Conservation (phyloP, 2,329 filamentous ascomycete species). For the Raffaelea albimanens region DNA sequence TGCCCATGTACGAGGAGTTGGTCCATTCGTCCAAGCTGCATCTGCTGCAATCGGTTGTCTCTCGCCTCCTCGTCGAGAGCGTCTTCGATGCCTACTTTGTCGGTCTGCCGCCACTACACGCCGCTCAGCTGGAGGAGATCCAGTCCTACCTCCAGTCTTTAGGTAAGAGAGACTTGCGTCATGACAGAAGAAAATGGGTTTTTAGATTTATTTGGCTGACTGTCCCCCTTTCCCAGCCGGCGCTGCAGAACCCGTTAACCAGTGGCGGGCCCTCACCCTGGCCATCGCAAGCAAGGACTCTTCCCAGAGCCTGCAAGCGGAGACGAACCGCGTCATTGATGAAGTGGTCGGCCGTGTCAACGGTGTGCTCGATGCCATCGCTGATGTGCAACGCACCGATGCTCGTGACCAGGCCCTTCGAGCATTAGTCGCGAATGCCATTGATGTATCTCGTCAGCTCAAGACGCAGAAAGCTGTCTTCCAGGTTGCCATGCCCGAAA, state of each 20-base stretch:
- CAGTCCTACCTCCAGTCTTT: slow-evolving; percentile 35
- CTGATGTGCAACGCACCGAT: slow-evolving; percentile 16
- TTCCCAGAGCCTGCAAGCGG: slow-evolving; percentile 31
- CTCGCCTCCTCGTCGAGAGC: slow-evolving; percentile 48
- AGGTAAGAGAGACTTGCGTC: no score
- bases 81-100: slow-evolving; percentile 56
- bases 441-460: slow-evolving; percentile 47
- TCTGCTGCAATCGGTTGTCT: slow-evolving; percentile 53
- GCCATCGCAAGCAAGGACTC: slow-evolving; percentile 47
- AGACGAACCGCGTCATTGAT: slow-evolving; percentile 33
- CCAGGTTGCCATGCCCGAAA: slow-evolving; percentile 43
- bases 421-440: slow-evolving; percentile 39
- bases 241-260: slow-evolving; percentile 37
- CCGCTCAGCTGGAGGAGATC: slow-evolving; percentile 36
- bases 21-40: slow-evolving; percentile 47
- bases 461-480: slow-evolving; percentile 51
- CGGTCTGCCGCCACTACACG: slow-evolving; percentile 47
- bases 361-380: slow-evolving; percentile 38
- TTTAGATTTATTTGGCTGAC: no score
- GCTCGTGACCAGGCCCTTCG: slow-evolving; percentile 43
- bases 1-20: slow-evolving; percentile 49
- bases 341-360: slow-evolving; percentile 37
- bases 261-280: slow-evolving; percentile 58
- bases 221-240: slow-evolving; percentile 1
- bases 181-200: no score